Evolutionary conservation across 129 eudicot genomes (phyloP), one percentile per base, ranked within the genome.

Genomic region (Chrysanthemum lavandulifolium): DNA sequence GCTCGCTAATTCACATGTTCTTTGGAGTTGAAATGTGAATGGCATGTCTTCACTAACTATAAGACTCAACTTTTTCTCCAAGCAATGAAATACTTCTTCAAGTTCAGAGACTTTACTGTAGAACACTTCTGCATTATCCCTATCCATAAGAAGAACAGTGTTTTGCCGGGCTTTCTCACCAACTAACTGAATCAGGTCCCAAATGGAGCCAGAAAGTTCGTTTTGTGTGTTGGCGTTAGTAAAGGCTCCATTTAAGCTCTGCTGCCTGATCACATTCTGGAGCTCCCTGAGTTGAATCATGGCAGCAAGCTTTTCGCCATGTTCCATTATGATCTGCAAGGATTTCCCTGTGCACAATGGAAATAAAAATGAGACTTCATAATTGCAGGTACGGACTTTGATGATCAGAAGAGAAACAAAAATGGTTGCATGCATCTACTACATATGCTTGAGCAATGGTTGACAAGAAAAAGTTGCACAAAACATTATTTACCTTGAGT

Each of bases 41-140:
- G 86, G 86, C 91, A 84, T 82, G 62, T 84, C 92, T 59, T 16
- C 74, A 56, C 71, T 82, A 51, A 93, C 84, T 61, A 93, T 51
- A 72, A 79, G 74, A 54, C 82, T 85, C 23, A 89, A 75, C 74
- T 87, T 88, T 71, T 67, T 87, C 65, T 93, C 96, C 74, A 93
- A 78, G 86, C 96, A 87, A 77, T 75, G 78, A 82, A 89, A 93
- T 13, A 93, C 61, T 69, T 93, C 90, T 79, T 93, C 92, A 77
- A 93, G 80, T 61, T 89, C 88, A 40, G 98, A 93, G 54, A 93
- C 95, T 77, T 90, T 93, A 75, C 98, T 93, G 62, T 83, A 93
- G 78, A 93, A 93, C 45, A 93, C 98, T 79, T 94, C 98, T 74
- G 97, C 87, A 72, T 90, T 94, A 56, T 94, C 98, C 75, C 98